Evolutionary conservation across 2,329 filamentous ascomycete genomes (phyloP), one percentile per base, ranked within the genome.

Genomic region (Ciborinia camelliae): DNA sequence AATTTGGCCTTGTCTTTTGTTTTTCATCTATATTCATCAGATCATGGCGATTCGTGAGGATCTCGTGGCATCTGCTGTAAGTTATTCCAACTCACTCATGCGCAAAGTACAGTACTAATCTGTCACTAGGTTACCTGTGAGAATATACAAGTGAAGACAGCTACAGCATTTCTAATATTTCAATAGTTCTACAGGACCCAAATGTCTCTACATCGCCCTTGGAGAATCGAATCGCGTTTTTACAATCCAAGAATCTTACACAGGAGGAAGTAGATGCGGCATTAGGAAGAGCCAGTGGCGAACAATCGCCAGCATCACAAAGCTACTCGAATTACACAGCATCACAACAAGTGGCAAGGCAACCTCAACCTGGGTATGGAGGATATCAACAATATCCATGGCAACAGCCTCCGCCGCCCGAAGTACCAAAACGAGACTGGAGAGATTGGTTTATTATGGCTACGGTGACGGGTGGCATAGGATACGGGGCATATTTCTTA

Each of bases 361-460:
- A 73, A 62, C 71, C 76, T 68, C 75, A 75, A 65, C 74, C 77
- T 55, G 80, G 80, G 68, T 81, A 82, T 71, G 78, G 78, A 51
- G 76, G 76, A 62, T 83, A 79, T 62, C 76, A 81, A 58, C 82
- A 81, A 66, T 81, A 81, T 65, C 79, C 82, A 70, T 88, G 85
- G 85, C 85, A 86, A 72, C 81, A 81, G 37, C 79, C 77, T 35
- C 77, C 82, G 9, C 81, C 84, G 4, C 82, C 82, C 1, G 81
- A 84, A 63, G 79, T 87, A 2, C 92, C 92, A 3, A 88, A 87
- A 75, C 84, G 95, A 74, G 95, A 99, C 79, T 99, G 95, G 95
- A 86, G 96, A 67, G 95, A 99, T 76, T 98, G 92, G 90, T 99
- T 99, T 79, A 98, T 99, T 77, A 97, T 98, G 92, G 95, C 95